phyloP scores from a whole-genome alignment of 768 basidiomycete species.

The Hemileccinum rubropunctum region DNA sequence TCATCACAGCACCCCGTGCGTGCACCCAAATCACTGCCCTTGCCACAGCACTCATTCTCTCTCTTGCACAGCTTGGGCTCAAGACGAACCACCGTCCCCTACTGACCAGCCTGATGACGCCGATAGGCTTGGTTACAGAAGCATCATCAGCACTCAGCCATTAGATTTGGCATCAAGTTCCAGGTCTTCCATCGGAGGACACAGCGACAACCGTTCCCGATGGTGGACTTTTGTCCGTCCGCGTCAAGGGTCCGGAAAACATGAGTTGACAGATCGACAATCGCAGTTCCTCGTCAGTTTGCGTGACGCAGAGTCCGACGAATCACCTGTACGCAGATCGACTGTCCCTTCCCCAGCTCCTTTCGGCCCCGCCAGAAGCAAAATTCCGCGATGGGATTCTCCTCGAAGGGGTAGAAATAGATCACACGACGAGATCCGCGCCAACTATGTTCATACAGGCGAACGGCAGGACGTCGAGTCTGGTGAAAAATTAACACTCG shows the following conservation, averaged over 20 bases:
- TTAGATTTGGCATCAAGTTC: conserved; percentile 52
- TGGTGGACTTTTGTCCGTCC: conserved; percentile 79
- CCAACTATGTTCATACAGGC: conserved; percentile 15
- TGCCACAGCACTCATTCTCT: conserved; percentile 4
- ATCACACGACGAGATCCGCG: conserved; percentile 6
- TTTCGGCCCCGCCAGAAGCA: conserved; percentile 53
- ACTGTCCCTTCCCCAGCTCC: conserved; percentile 29
- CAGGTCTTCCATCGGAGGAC: conserved; percentile 38
- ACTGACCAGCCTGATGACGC: conserved; percentile 42
- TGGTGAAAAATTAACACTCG: conserved; percentile 25
- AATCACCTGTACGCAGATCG: conserved; percentile 23
- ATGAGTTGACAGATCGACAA: conserved; percentile 6
- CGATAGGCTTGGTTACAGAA: conserved; percentile 27
- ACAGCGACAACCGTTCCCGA: conserved; percentile 42
- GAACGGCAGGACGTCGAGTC: conserved; percentile 28
- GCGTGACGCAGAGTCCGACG: conserved; percentile 20
- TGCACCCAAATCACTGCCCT: conserved; percentile 7
- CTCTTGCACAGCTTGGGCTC: conserved; percentile 65
- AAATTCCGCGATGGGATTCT: conserved; percentile 64
- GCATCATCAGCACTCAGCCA: conserved; percentile 39
- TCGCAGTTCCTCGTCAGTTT: conserved; percentile 9
- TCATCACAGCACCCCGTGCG: conserved; percentile 72
- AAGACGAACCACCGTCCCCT: conserved; percentile 79
- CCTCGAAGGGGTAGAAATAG: conserved; percentile 43
- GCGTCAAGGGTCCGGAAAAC: conserved; percentile 32